A percentile compares a stretch with the other conserved stretches of the same genome.
phyloP scores from a whole-genome alignment of 2,329 filamentous ascomycete genomes.

The Clonostachys rosea region DNA sequence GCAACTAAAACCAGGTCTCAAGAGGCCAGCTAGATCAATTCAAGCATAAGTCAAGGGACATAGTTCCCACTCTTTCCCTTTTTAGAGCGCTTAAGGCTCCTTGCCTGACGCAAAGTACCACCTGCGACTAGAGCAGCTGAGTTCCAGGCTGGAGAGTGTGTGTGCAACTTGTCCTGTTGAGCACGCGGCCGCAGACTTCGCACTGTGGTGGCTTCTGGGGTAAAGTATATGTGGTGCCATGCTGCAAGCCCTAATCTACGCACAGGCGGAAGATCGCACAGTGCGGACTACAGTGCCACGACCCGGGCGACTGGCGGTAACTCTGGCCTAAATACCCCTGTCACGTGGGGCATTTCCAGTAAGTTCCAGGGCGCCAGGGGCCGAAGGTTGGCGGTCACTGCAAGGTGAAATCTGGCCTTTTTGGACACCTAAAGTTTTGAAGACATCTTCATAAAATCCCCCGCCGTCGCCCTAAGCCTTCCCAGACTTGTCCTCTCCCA shows the following conservation, averaged over 20 bases:
- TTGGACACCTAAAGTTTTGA: slow-evolving; percentile 39
- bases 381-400: slow-evolving; percentile 2
- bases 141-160: no score
- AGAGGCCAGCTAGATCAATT: no score
- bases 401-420: slow-evolving; percentile 44
- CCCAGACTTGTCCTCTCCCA: slow-evolving; percentile 11
- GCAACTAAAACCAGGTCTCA: no score
- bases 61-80: no score
- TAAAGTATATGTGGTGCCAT: neutral
- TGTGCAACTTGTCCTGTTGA: no score
- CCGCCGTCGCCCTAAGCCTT: neutral
- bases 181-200: neutral
- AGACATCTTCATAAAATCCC: slow-evolving; percentile 26
- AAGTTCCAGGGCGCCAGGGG: slow-evolving; percentile 1
- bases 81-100: no score
- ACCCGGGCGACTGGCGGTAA: neutral
- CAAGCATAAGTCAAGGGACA: no score
- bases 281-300: slow-evolving; percentile 4
- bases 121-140: no score
- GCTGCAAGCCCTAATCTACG: neutral
- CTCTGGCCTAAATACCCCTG: slow-evolving; percentile 9
- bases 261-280: slow-evolving; percentile 5
- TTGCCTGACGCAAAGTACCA: no score
- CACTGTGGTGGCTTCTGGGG: slow-evolving; percentile 10
- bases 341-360: slow-evolving; percentile 17